Evolutionary conservation across 345 rosid species (phyloP).

Genomic region (Eucalyptus regnans): DNA sequence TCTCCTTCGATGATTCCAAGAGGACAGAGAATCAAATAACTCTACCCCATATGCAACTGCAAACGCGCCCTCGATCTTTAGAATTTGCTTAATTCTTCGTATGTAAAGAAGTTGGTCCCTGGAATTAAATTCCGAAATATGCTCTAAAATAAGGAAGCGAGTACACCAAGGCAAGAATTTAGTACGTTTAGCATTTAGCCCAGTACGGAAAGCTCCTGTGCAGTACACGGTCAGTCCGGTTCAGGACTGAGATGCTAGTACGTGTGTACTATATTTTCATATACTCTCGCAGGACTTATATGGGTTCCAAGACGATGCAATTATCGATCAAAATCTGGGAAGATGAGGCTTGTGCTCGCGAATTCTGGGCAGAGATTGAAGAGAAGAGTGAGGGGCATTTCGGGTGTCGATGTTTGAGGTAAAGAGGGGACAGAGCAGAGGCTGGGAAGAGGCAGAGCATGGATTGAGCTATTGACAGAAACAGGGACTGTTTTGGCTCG

Average conservation of each 20-base stretch:
- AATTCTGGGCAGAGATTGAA: not conserved
- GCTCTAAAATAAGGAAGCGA: not conserved
- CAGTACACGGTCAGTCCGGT: not conserved
- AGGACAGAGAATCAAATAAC: not conserved
- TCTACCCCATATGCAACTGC: not conserved
- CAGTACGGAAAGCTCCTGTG: not conserved
- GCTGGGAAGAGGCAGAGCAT: slow-evolving; percentile 17
- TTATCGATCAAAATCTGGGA: not conserved
- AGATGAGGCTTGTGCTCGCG: not conserved
- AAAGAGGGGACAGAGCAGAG: not conserved
- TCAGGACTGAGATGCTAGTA: not conserved
- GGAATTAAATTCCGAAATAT: not conserved
- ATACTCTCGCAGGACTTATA: not conserved
- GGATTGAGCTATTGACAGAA: slow-evolving; percentile 13
- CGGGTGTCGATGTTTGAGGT: not conserved
- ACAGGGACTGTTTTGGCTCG: slow-evolving; percentile 34
- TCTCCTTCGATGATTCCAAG: not conserved
- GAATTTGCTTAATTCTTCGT: not conserved
- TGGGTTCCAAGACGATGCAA: not conserved
- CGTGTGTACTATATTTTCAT: not conserved
- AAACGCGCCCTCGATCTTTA: not conserved
- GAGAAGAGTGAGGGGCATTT: not conserved
- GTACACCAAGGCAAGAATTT: not conserved
- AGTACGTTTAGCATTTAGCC: not conserved
- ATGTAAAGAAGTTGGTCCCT: not conserved